Conservation (phyloP, 305 asterid genomes). For the Fraxinus velutina region DNA sequence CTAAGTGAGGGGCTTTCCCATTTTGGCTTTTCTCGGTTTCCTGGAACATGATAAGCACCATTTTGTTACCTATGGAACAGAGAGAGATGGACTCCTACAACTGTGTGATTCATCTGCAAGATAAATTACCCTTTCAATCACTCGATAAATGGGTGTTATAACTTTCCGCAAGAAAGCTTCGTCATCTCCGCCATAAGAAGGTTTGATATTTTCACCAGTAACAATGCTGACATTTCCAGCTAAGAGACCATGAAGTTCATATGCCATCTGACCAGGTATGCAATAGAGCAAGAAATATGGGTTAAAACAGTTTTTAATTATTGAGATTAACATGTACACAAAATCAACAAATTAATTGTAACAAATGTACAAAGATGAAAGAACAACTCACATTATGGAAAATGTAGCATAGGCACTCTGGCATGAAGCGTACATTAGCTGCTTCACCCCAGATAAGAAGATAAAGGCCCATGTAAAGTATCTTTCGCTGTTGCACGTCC, state of each 20-base stretch:
- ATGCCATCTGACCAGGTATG: slow-evolving; percentile 76
- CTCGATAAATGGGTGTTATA: slow-evolving; percentile 83
- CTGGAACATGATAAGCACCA: slow-evolving; percentile 44
- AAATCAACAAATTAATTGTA: slow-evolving; percentile 12
- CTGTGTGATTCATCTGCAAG: slow-evolving; percentile 13
- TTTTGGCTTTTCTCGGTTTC: slow-evolving; percentile 74
- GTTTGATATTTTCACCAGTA: slow-evolving; percentile 96
- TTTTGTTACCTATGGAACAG: slow-evolving; percentile 25
- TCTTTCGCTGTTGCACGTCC: slow-evolving; percentile 87
- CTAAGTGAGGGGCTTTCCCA: slow-evolving; percentile 87
- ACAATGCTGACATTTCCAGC: slow-evolving; percentile 99
- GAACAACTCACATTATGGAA: slow-evolving; percentile 81
- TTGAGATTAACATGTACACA: not conserved
- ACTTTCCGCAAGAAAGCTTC: slow-evolving; percentile 89
- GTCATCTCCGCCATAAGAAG: slow-evolving; percentile 96
- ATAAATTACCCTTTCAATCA: slow-evolving; percentile 71
- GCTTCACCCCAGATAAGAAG: slow-evolving; percentile 99
- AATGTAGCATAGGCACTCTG: slow-evolving; percentile 97
- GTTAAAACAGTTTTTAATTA: slow-evolving; percentile 16
- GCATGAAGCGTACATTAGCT: slow-evolving; percentile 93
- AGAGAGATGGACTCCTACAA: slow-evolving; percentile 10
- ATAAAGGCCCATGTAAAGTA: slow-evolving; percentile 97
- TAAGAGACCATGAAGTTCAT: slow-evolving; percentile 96
- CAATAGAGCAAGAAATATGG: not conserved
- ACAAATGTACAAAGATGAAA: slow-evolving; percentile 20